Base-by-base conservation (phyloP, 768 basidiomycete species). In the Megacollybia marginata region DNA sequence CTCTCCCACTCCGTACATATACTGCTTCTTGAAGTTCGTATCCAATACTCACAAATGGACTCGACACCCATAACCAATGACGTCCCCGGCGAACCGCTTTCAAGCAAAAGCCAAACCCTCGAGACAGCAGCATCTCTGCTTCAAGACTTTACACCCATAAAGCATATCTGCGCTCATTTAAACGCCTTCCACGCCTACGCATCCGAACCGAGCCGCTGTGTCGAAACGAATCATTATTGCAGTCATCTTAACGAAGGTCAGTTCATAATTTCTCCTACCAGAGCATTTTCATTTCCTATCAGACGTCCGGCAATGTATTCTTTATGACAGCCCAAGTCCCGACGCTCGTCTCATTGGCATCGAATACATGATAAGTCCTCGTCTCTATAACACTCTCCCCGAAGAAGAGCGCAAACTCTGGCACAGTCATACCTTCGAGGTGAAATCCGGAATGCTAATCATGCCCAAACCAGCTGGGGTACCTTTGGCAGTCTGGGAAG, bases 391-490 rank as follows among this genome's bases (percentile, higher is more conserved):
- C 42, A 54, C 57, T 1, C 67, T 81, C 1, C 65, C 71, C 4
- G 56, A 63, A 28, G 72, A 74, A 20, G n/a, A n/a, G n/a, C 71
- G 73, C 56, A 69, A 62, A 55, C 75, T 69, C 49, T 78, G 77
- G 78, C 78, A 79, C 56, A 74, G 71, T 12, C 78, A 79, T 54
- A 71, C 75, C 53, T 73, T 70, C 48, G 73, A 74, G 57, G n/a
- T n/a, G n/a, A 54, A 56, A 36, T 49, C 50, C 34, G 58, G 58
- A 20, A 51, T 54, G 51, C 45, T 60, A 31, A 44, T 52, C 48
- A 51, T 56, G 55, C 55, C 55, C 4, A 47, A n/a, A 38, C 55
- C 52, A 18, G 12, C 28, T 20, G 13, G 11, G 12, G 20, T 40
- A 20, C 15, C 52, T 9, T 23, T 48, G 9, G 34, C 32, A n/a